Conservation (phyloP, 345 rosid species). For the Rhodamnia rubescens region DNA sequence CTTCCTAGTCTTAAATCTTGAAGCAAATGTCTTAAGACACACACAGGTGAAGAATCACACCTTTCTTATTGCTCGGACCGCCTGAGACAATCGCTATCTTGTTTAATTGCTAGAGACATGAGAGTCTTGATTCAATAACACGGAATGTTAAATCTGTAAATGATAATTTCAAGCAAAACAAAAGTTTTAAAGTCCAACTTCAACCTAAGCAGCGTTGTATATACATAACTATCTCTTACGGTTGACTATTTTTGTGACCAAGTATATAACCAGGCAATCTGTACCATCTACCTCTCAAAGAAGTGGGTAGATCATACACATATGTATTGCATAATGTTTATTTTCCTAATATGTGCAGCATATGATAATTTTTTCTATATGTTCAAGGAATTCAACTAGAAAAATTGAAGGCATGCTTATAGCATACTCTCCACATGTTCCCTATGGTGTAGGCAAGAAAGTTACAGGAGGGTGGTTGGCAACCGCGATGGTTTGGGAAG, state of each 20-base stretch:
- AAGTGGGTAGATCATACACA: background rate
- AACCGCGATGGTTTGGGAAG: slow-evolving; percentile 80
- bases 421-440: background rate
- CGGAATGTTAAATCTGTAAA: background rate
- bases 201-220: background rate
- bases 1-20: background rate
- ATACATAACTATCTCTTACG: background rate
- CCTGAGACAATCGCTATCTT: background rate
- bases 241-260: background rate
- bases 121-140: background rate
- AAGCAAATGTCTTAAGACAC: background rate
- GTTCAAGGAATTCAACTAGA: background rate
- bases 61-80: background rate
- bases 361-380: background rate
- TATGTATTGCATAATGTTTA: background rate
- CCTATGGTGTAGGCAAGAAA: slow-evolving; percentile 66
- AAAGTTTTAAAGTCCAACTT: background rate
- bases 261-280: background rate
- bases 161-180: background rate
- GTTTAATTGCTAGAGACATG: background rate
- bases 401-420: background rate
- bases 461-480: slow-evolving; percentile 98
- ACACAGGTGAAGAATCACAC: background rate
- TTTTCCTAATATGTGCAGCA: background rate
- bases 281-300: background rate